Evolutionary conservation across 2,329 filamentous ascomycete species (phyloP), one percentile per base, ranked within the genome.

Genomic region (Didymella arachidicola): DNA sequence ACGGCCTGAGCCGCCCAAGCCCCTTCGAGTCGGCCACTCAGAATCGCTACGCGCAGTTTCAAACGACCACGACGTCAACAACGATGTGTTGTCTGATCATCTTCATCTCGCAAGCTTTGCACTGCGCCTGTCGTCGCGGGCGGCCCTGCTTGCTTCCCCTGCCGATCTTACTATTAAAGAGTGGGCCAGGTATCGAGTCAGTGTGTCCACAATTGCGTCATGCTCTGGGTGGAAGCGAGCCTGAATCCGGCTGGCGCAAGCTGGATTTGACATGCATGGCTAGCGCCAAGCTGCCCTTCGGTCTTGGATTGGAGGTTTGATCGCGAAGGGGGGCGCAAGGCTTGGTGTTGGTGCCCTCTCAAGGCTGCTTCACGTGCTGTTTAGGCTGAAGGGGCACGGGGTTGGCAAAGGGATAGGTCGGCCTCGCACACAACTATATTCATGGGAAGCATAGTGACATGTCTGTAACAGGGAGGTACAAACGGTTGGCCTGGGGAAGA

Each of bases 91-190:
- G 52, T 38, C 36, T 48, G 57, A 52, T 34, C 42, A 56, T 60
- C 51, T 30, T 55, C 57, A 60, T 60, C 47, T 60, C 36, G 47
- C 42, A 45, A 58, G 46, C 53, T 16, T 44, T 60, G 27, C 26
- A 11, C 26, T 48, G 48, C 30, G 12, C 48, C 34, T 22, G 27
- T 44, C 22, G 43, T 43, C 43, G 30, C 51, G 54, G 19, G 54
- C 52, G 32, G 47, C 27, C 39, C 41, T 22, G 29, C 30, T 39
- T 53, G 32, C 32, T 36, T 36, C 32, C 67, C 65, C 65, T 68
- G 67, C 52, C 64, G 65, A 69, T 68, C 65, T 45, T 59, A 61
- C 57, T 65, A 56, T 65, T n/a, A 19, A 47, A 54, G 45, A 54
- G 47, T 56, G 60, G 55, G 55, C 52, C 32, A 11, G 22, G 19